Conservation (phyloP, 768 basidiomycete species). For the Collybia mongolica region DNA sequence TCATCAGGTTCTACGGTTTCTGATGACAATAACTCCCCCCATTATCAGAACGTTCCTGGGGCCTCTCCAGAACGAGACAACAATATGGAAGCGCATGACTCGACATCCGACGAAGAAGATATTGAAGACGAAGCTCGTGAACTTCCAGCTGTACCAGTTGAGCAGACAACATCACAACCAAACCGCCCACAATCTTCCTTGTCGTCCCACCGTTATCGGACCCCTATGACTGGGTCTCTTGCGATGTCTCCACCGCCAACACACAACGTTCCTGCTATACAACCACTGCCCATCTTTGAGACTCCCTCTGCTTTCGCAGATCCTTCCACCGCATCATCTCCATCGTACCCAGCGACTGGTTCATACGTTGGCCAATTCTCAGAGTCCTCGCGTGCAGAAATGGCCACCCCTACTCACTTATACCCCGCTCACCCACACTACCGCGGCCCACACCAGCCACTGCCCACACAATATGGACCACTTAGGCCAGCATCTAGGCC, state of each 20-base stretch:
- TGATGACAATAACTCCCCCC: constrained; percentile 21
- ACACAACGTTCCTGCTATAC: constrained; percentile 55
- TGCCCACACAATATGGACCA: constrained; percentile 32
- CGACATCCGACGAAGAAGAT: constrained; percentile 44
- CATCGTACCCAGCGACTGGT: constrained; percentile 33
- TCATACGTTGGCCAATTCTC: constrained; percentile 37
- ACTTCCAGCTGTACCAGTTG: constrained; percentile 28
- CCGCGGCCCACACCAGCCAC: constrained; percentile 29
- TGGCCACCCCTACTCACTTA: constrained; percentile 34
- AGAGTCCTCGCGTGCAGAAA: constrained; percentile 35
- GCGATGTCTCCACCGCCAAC: constrained; percentile 55
- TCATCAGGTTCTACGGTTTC: constrained; percentile 68
- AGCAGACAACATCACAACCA: constrained; percentile 31
- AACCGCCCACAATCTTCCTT: constrained; percentile 74
- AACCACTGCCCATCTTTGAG: constrained; percentile 70
- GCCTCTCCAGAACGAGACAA: constrained; percentile 16
- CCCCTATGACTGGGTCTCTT: constrained; percentile 65
- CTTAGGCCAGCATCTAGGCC: constrained; percentile 46
- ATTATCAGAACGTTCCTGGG: constrained; percentile 11
- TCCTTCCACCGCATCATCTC: constrained; percentile 37
- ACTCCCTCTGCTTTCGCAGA: constrained; percentile 73
- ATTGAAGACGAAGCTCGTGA: constrained; percentile 44
- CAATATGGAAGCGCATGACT: constrained; percentile 32
- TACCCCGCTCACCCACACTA: constrained; percentile 36
- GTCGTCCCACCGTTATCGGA: constrained; percentile 77